Percentiles rank a stretch among this genome's conserved stretches.
Evolutionary conservation across 2,329 filamentous ascomycete genomes (phyloP).

Genomic region (Arthrobotrys musiformis): DNA sequence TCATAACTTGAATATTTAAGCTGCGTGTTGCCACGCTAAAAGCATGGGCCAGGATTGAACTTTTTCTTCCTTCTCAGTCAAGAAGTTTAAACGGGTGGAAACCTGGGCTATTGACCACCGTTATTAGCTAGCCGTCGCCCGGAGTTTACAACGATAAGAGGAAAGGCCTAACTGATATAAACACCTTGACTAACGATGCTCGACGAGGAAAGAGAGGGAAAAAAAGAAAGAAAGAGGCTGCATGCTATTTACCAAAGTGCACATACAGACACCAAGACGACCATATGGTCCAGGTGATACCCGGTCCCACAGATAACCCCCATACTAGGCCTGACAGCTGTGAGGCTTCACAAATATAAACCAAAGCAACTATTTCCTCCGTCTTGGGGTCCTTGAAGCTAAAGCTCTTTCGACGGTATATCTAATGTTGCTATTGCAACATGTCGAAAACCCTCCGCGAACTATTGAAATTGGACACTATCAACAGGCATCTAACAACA

Average conservation of each 20-base stretch:
- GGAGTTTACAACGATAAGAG: conserved; percentile 24
- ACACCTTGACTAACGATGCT: background rate
- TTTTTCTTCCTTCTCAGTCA: background rate
- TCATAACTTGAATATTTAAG: conserved; percentile 5
- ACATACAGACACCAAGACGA: background rate
- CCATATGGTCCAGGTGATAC: conserved; percentile 22
- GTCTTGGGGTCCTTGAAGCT: background rate
- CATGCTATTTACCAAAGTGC: conserved; percentile 21
- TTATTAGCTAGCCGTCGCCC: background rate
- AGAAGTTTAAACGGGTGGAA: conserved; percentile 7
- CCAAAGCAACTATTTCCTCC: background rate
- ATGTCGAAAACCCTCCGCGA: conserved; percentile 1
- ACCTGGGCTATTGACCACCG: conserved; percentile 12
- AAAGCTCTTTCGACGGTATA: background rate
- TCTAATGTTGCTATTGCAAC: background rate
- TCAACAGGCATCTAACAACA: background rate
- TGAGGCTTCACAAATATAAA: background rate
- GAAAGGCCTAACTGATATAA: conserved; percentile 6
- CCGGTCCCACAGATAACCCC: conserved; percentile 1
- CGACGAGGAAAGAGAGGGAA: background rate
- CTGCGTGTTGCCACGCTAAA: conserved; percentile 42
- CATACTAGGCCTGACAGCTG: conserved; percentile 9
- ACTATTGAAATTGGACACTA: background rate
- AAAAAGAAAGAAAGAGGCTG: conserved; percentile 1
- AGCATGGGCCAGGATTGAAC: background rate